These are phyloP conservation scores for Nicotiana obtusifolia DNA, from an alignment of 257 asterid species.

Conservation along the genomic window DNA sequence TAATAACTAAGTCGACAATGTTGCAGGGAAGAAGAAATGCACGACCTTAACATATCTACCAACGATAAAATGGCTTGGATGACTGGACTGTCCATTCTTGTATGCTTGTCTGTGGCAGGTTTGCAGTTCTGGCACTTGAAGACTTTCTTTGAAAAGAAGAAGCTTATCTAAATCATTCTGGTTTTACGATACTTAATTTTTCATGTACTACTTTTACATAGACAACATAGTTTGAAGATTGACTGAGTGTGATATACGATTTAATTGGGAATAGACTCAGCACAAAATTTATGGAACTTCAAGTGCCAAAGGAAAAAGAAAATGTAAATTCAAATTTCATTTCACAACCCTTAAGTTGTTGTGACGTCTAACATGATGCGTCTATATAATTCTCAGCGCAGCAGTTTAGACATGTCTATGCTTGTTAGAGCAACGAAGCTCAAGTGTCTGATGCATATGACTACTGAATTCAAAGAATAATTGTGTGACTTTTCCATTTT, in stretches of 20 bases:
- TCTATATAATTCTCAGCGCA: too few species aligned
- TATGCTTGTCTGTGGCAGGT: constrained; percentile 59
- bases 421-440: too few species aligned
- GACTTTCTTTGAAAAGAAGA: constrained; percentile 77
- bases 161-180: constrained; percentile 45
- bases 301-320: background rate
- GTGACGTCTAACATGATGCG: too few species aligned
- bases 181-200: background rate
- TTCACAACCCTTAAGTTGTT: background rate
- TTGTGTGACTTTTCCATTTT: too few species aligned
- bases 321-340: background rate
- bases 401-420: too few species aligned
- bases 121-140: constrained; percentile 78
- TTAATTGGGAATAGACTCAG: too few species aligned
- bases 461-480: too few species aligned
- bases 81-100: constrained; percentile 44
- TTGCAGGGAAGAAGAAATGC: constrained; percentile 79
- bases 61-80: constrained; percentile 68
- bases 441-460: too few species aligned
- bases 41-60: constrained; percentile 55
- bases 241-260: background rate
- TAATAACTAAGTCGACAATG: background rate
- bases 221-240: background rate
- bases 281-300: too few species aligned
- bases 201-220: constrained; percentile 10